Conservation (phyloP, 345 rosid species). For the Pistacia vera region DNA sequence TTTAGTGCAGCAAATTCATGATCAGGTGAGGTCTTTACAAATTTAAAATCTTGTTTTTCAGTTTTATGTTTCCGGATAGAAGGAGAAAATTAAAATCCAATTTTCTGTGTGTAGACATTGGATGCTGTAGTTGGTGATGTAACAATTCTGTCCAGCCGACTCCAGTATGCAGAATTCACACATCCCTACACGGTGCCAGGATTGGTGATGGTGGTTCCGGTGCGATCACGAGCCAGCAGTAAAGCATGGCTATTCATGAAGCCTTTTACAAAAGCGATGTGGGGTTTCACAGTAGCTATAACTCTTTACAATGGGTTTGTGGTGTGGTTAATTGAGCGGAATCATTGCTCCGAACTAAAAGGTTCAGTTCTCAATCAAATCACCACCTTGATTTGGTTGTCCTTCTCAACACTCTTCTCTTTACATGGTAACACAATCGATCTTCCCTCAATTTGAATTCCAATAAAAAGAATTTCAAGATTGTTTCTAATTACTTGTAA, state of each 20-base stretch:
- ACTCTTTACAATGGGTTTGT: conserved; percentile 32
- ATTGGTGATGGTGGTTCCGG: conserved; percentile 24
- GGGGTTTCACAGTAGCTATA: conserved; percentile 17
- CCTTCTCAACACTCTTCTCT: conserved; percentile 28
- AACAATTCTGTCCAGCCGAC: conserved; percentile 16
- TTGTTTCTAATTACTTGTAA: neutral
- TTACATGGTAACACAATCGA: conserved; percentile 9
- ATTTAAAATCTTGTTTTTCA: neutral
- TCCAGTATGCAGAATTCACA: conserved; percentile 25
- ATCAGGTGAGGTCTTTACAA: conserved; percentile 13
- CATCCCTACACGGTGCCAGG: conserved; percentile 28
- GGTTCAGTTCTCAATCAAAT: conserved; percentile 23
- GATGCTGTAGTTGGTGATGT: conserved; percentile 20
- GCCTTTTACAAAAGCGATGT: conserved; percentile 27
- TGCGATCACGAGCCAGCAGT: neutral
- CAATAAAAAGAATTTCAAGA: neutral
- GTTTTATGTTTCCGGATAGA: neutral
- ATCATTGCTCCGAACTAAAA: conserved; percentile 9
- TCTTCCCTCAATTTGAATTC: neutral
- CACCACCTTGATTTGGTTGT: conserved; percentile 20
- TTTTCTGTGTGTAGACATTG: neutral
- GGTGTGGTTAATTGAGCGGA: conserved; percentile 29
- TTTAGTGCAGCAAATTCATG: conserved; percentile 12
- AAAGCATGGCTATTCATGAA: conserved; percentile 26
- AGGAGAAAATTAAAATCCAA: no score